These are phyloP conservation scores for Purshia tridentata DNA, from an alignment of 306 rosid genomes.

Conservation along the genomic window DNA sequence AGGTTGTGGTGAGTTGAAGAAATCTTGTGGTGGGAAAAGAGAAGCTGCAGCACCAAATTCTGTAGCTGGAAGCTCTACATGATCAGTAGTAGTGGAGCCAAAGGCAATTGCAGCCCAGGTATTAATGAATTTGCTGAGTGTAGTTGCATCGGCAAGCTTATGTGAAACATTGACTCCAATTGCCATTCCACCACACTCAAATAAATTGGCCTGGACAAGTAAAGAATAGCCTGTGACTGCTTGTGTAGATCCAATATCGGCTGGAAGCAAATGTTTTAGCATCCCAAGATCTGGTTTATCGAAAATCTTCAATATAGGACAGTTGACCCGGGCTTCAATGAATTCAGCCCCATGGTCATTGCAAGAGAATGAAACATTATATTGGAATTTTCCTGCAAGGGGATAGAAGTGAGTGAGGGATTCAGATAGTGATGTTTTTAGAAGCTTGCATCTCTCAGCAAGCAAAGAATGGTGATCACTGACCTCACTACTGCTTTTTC, in stretches of 20 bases:
- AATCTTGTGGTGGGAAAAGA: constrained; percentile 12
- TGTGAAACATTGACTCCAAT: constrained; percentile 45
- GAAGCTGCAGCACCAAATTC: constrained; percentile 6
- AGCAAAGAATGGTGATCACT: not conserved
- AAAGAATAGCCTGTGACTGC: constrained; percentile 22
- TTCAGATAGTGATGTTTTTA: constrained; percentile 46
- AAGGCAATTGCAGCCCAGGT: constrained; percentile 33
- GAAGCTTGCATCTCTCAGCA: constrained; percentile 18
- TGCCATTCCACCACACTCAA: constrained; percentile 55
- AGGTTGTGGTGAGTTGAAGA: constrained; percentile 10
- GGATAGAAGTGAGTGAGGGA: constrained; percentile 49
- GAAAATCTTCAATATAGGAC: constrained; percentile 18
- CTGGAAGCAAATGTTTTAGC: constrained; percentile 28
- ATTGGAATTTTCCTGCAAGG: constrained; percentile 44
- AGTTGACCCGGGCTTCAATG: constrained; percentile 34
- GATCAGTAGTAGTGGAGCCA: not conserved
- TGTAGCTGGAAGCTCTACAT: not conserved
- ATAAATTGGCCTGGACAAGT: constrained; percentile 40
- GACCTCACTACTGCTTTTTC: not conserved
- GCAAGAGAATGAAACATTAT: constrained; percentile 34
- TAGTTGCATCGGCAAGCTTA: constrained; percentile 42
- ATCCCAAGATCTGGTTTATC: constrained; percentile 6
- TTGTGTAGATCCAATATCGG: not conserved
- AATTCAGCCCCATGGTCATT: constrained; percentile 45
- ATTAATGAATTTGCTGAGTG: constrained; percentile 39